Evolutionary conservation across 78 protist species (phyloP).

Genomic region (Pigoraptor vietnamica): DNA sequence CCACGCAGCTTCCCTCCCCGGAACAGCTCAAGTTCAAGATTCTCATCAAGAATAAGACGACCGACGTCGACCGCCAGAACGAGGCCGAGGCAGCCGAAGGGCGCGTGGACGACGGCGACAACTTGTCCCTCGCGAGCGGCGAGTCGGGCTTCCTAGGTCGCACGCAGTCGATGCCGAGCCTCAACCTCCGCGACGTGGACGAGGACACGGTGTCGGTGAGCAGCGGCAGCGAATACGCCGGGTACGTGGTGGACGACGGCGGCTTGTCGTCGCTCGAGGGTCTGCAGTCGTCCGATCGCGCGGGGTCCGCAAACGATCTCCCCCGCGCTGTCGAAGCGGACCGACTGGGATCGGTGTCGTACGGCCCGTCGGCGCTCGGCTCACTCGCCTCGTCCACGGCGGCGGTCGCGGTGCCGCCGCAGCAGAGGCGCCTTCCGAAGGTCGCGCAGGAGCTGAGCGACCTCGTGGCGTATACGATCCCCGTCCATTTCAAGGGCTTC

Average conservation of each 20-base stretch:
- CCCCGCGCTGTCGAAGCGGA: no score
- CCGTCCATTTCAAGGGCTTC: not conserved
- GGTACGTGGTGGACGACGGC: not conserved
- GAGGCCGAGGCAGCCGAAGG: no score
- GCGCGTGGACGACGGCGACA: not conserved
- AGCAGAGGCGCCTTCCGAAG: no score
- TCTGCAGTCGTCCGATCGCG: not conserved
- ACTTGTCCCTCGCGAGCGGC: not conserved
- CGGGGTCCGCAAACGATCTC: no score
- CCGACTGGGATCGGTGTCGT: no score
- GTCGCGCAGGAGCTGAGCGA: slow-evolving; percentile 7
- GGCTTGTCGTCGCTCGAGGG: not conserved
- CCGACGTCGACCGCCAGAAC: not conserved
- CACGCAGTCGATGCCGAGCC: no score
- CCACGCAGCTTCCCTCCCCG: not conserved
- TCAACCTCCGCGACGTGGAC: no score
- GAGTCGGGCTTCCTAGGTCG: not conserved
- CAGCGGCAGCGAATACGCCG: not conserved
- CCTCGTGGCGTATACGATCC: not conserved
- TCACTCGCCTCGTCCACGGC: no score
- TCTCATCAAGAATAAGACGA: slow-evolving; percentile 15
- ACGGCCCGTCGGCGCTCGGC: no score
- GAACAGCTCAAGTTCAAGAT: not conserved
- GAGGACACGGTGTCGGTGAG: not conserved
- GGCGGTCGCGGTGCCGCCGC: no score